Evolutionary conservation across 78 protist species (phyloP).

Genomic region (Pigoraptor vietnamica): DNA sequence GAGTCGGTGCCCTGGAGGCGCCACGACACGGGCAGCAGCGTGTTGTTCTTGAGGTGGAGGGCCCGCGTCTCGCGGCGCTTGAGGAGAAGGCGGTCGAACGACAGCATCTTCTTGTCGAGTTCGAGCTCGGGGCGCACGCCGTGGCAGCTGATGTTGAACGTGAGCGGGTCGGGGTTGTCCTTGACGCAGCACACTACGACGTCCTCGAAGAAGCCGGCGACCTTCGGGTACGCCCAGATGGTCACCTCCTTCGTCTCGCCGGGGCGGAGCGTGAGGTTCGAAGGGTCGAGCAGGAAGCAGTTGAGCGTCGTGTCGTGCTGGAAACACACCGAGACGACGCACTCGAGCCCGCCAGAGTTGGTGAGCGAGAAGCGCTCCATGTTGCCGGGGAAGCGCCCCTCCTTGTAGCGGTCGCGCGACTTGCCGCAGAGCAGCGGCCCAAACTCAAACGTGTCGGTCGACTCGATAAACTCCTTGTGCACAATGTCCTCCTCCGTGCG

Average conservation of each 20-base stretch:
- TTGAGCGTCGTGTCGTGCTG: background rate
- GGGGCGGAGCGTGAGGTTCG: background rate
- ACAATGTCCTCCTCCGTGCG: background rate
- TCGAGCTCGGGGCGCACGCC: background rate
- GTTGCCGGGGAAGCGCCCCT: background rate
- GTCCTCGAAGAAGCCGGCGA: background rate
- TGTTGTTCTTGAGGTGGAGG: background rate
- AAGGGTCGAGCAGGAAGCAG: background rate
- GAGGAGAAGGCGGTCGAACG: background rate
- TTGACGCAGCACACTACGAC: background rate
- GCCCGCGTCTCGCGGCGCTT: background rate
- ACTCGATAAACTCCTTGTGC: background rate
- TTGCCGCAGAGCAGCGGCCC: background rate
- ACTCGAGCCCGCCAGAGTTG: background rate
- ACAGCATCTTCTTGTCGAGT: background rate
- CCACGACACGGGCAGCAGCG: background rate
- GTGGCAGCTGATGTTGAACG: background rate
- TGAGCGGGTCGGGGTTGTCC: background rate
- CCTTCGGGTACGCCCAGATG: background rate
- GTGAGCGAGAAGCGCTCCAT: background rate
- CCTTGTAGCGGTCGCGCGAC: background rate
- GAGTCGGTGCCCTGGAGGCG: background rate
- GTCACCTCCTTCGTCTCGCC: background rate
- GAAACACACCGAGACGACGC: background rate
- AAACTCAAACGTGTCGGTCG: background rate